Evolutionary conservation across 2,329 filamentous ascomycete genomes (phyloP).

Genomic region (Bipolaris sorokiniana): DNA sequence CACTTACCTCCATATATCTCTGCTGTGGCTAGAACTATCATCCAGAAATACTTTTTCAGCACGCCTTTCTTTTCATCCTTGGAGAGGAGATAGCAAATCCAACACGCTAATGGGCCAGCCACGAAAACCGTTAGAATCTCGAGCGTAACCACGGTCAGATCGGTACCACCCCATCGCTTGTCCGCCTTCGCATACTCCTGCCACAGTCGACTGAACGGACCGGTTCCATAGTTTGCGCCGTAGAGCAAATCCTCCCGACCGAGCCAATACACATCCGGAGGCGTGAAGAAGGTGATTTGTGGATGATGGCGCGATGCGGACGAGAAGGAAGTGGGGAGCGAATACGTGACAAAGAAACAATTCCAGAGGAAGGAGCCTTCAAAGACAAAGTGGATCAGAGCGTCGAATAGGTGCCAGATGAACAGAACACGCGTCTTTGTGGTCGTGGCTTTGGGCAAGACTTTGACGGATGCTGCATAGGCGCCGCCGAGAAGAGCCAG

Average conservation of each 20-base stretch:
- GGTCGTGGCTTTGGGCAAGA: conserved; percentile 62
- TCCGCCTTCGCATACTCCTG: conserved; percentile 71
- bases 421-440: conserved; percentile 76
- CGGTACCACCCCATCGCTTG: conserved; percentile 64
- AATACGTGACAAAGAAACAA: conserved; percentile 77
- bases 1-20: conserved; percentile 65
- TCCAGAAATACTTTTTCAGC: conserved; percentile 59
- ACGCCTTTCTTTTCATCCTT: conserved; percentile 47
- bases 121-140: conserved; percentile 67
- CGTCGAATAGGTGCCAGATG: conserved; percentile 94
- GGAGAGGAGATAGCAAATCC: conserved; percentile 61
- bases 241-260: conserved; percentile 62
- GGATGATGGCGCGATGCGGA: conserved; percentile 35
- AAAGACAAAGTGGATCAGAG: conserved; percentile 87
- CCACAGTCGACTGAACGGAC: conserved; percentile 63
- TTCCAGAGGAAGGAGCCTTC: conserved; percentile 93
- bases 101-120: conserved; percentile 63
- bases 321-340: conserved; percentile 50
- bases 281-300: conserved; percentile 50
- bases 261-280: conserved; percentile 60
- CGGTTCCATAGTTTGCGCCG: conserved; percentile 63
- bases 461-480: conserved; percentile 55
- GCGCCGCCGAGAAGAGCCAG: conserved; percentile 62
- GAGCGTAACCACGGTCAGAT: conserved; percentile 64
- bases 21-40: conserved; percentile 64